phyloP scores from a whole-genome alignment of 1,139 yeast genomes.

The Protomyces inouyei region DNA sequence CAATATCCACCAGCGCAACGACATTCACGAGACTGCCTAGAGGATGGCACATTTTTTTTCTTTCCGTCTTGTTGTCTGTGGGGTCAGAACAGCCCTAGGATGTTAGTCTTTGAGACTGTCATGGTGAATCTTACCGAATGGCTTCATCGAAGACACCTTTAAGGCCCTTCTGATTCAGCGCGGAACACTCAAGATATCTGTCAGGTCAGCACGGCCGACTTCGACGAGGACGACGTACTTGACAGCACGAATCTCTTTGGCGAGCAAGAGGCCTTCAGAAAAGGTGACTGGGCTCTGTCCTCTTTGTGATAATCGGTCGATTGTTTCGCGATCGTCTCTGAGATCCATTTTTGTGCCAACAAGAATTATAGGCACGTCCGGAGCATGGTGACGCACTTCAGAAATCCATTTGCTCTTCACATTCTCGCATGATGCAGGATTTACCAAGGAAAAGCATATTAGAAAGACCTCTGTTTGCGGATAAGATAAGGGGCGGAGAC shows the following conservation, averaged over 20 bases:
- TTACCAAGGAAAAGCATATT: slow-evolving; percentile 79
- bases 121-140: slow-evolving; percentile 50
- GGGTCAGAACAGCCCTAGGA: slow-evolving; percentile 18
- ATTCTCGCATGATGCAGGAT: slow-evolving; percentile 75
- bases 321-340: slow-evolving; percentile 71
- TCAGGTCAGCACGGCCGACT: neutral
- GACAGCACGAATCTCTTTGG: slow-evolving; percentile 67
- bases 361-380: slow-evolving; percentile 67
- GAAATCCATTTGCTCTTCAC: slow-evolving; percentile 66
- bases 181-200: slow-evolving; percentile 76
- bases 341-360: slow-evolving; percentile 86
- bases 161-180: slow-evolving; percentile 78
- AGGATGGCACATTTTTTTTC: slow-evolving; percentile 40
- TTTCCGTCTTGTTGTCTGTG: slow-evolving; percentile 36
- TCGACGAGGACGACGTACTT: slow-evolving; percentile 37
- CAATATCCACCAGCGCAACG: neutral
- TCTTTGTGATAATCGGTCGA: slow-evolving; percentile 64
- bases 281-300: slow-evolving; percentile 58
- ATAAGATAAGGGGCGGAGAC: slow-evolving; percentile 83
- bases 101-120: too few relatives aligned
- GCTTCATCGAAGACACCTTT: slow-evolving; percentile 73
- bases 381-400: slow-evolving; percentile 80
- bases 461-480: slow-evolving; percentile 89
- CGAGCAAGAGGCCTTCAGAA: slow-evolving; percentile 62
- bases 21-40: slow-evolving; percentile 30